Conservation (phyloP, 176 grass and related monocot genomes). For the Ensete ventricosum region DNA sequence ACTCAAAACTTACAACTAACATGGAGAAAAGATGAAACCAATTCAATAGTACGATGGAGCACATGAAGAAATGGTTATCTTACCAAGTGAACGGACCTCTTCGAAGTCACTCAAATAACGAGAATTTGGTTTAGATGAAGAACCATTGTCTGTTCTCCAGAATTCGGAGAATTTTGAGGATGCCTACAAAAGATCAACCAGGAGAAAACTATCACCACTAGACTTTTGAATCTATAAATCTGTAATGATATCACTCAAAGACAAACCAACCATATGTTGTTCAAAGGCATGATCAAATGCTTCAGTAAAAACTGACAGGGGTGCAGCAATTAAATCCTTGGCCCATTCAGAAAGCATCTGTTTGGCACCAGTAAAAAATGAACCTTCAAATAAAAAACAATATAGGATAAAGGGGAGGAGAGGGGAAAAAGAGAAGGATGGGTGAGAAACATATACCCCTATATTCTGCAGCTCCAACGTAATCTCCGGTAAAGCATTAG, state of each 20-base stretch:
- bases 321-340: constrained; percentile 66
- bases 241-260: constrained; percentile 11
- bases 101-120: constrained; percentile 95
- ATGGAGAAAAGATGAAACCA: constrained; percentile 7
- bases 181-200: constrained; percentile 37
- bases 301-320: constrained; percentile 48
- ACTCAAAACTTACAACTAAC: not conserved
- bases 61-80: constrained; percentile 19
- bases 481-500: constrained; percentile 60
- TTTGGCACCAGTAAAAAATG: constrained; percentile 20
- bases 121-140: constrained; percentile 71
- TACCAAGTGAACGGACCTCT: constrained; percentile 85
- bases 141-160: constrained; percentile 52
- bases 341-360: constrained; percentile 93
- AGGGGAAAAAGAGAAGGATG: not conserved
- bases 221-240: constrained; percentile 5
- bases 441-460: constrained; percentile 42
- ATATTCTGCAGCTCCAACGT: constrained; percentile 71
- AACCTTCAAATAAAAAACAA: constrained; percentile 12
- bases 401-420: constrained; percentile 4
- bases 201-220: not conserved
- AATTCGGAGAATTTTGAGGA: constrained; percentile 67
- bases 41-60: not conserved
- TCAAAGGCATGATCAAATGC: constrained; percentile 60
- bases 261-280: constrained; percentile 41